phyloP scores from a whole-genome alignment of 805 yeast genomes.

The Candida insectalens region DNA sequence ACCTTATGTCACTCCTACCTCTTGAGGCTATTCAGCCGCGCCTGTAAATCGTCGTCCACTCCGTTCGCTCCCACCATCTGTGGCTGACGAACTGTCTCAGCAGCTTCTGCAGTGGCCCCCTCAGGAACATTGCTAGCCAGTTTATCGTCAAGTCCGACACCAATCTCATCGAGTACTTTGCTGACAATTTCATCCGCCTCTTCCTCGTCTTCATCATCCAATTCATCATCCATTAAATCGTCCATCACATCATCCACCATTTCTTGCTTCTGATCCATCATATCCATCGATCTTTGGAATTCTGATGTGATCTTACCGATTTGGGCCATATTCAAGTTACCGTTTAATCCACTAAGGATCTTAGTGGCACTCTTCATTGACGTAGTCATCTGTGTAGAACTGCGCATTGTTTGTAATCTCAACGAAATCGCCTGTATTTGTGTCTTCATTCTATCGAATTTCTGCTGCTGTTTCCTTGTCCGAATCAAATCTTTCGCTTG shows the following conservation, averaged over 20 bases:
- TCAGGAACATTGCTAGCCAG: conserved; percentile 30
- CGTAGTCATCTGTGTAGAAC: conserved; percentile 90
- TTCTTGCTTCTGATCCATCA: conserved; percentile 98
- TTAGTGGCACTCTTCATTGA: conserved; percentile 93
- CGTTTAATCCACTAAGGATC: conserved; percentile 76
- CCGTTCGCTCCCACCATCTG: conserved; percentile 29
- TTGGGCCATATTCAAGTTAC: conserved; percentile 81
- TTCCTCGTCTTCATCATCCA: conserved; percentile 69
- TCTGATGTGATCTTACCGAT: conserved; percentile 87
- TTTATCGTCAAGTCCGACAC: conserved; percentile 61
- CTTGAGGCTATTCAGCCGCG: conserved; percentile 75
- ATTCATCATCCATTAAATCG: conserved; percentile 89
- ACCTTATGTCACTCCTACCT: conserved; percentile 22
- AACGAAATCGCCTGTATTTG: conserved; percentile 91
- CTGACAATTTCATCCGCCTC: conserved; percentile 87
- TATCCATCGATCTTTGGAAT: conserved; percentile 85
- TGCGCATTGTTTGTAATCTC: conserved; percentile 84
- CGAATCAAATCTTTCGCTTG: conserved; percentile 94
- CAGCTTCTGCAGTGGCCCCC: conserved; percentile 8
- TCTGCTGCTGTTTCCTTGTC: conserved; percentile 72
- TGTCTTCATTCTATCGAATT: conserved; percentile 89
- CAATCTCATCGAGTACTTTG: conserved; percentile 92
- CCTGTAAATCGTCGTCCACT: conserved; percentile 81
- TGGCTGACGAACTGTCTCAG: conserved; percentile 19
- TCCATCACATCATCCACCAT: conserved; percentile 98